Base-by-base conservation (phyloP, 2,329 filamentous ascomycete species). In the Hirsutella thompsonii region DNA sequence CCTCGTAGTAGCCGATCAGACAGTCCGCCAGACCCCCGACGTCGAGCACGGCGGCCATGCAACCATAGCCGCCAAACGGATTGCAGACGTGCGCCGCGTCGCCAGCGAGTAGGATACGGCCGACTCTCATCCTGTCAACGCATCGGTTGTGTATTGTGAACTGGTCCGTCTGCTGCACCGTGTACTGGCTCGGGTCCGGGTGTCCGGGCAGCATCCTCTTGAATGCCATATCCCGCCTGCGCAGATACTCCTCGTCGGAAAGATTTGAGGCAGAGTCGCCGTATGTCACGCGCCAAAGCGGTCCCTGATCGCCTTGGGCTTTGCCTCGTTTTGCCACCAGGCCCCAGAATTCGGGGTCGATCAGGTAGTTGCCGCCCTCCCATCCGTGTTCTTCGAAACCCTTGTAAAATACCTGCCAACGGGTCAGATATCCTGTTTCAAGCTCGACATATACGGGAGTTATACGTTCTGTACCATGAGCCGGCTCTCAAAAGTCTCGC, bases 41-140 rank as follows among this genome's bases (percentile, higher is more conserved):
- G 41, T 72, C 69, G 8, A 43, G 62, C 65, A 39, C 72, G 64
- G 1, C 68, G 66, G 8, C 67, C 67, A 2, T 72, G 18, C 71
- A 55, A 8, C 68, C 69, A 20, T 71, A 56, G 3, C 68, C 68
- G 30, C 69, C 68, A 60, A 70, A 70, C 18, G 68, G 67, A 45
- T 71, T 70, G 48, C 68, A 70, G n/a, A 71, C 46, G 52, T 74
- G 69, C 6, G 68, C 69, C 14, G 69, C 69, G 49, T 72, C 69
- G 0, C 68, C 68, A 3, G 67, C 69, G 3, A 74, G 56, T 13
- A 69, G n/a, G 33, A 71, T 55, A 18, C 63, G 60, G 0, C 68
- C 69, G 1, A 68, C 63, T 8, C 68, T 54, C 50, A 72, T 69
- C 30, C 55, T 63, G 19, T 62, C 59, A 2, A 66, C 68, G 40